These are phyloP conservation scores for Syzygium syzygioides DNA, from an alignment of 441 rosid species.

Conservation along the genomic window DNA sequence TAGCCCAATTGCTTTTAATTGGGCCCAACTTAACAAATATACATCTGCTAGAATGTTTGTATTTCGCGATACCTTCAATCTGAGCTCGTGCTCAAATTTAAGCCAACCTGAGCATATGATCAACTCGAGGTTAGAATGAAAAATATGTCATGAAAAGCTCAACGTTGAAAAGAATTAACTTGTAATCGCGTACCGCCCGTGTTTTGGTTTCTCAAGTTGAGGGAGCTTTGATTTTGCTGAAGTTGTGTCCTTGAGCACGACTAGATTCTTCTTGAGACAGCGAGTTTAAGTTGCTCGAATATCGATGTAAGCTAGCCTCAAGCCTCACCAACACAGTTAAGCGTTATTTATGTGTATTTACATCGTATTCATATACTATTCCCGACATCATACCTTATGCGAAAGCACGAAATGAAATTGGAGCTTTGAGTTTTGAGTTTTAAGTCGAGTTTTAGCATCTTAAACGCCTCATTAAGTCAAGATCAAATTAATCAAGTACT, in stretches of 20 bases:
- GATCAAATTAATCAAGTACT: background rate
- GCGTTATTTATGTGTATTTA: background rate
- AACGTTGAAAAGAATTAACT: background rate
- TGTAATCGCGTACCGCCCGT: fast-evolving
- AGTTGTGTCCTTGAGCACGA: background rate
- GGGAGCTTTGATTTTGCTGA: background rate
- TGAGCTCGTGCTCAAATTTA: background rate
- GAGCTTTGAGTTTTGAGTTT: background rate
- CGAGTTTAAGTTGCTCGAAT: background rate
- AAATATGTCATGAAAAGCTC: background rate
- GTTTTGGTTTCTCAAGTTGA: background rate
- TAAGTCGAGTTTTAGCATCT: background rate
- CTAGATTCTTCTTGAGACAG: background rate
- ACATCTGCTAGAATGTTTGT: background rate
- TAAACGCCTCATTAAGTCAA: background rate
- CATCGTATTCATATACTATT: background rate
- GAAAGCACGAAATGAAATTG: background rate
- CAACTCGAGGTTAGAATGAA: background rate
- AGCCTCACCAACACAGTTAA: background rate
- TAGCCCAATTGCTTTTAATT: background rate
- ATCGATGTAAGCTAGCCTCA: no score
- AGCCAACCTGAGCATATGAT: background rate
- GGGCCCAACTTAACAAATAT: background rate
- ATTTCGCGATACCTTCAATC: fast-evolving
- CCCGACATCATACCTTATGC: fast-evolving